Percentiles rank a stretch among this genome's conserved stretches.
These are phyloP conservation scores for Triadica sebifera DNA, from an alignment of 345 rosid genomes.

Conservation along the genomic window DNA sequence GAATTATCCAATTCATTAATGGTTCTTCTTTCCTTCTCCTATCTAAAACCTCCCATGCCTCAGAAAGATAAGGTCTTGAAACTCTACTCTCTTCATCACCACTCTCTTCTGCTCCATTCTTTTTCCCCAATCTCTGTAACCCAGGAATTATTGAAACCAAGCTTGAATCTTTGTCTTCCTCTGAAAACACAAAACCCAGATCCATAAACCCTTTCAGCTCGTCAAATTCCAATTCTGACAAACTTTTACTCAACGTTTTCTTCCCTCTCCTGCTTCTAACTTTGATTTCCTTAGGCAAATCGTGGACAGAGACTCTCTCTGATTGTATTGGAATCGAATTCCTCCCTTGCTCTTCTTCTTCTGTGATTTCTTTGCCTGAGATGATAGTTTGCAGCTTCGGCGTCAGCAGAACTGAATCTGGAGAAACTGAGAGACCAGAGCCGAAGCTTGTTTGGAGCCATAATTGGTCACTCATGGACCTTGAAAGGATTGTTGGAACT, in stretches of 20 bases:
- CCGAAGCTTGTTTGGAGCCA: slow-evolving; percentile 32
- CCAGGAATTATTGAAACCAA: slow-evolving; percentile 78
- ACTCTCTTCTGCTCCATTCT: slow-evolving; percentile 26
- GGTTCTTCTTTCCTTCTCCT: slow-evolving; percentile 39
- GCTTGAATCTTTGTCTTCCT: slow-evolving; percentile 64
- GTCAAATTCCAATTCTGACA: slow-evolving; percentile 66
- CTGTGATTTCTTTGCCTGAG: slow-evolving; percentile 40
- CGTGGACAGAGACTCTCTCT: background rate
- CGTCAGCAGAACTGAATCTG: slow-evolving; percentile 44
- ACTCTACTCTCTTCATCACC: slow-evolving; percentile 21
- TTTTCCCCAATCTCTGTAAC: slow-evolving; percentile 50
- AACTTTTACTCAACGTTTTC: slow-evolving; percentile 46
- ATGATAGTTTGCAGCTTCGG: slow-evolving; percentile 37
- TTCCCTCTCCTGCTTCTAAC: slow-evolving; percentile 25
- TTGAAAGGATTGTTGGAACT: slow-evolving; percentile 25
- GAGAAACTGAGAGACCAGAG: slow-evolving; percentile 29
- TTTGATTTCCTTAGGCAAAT: slow-evolving; percentile 5
- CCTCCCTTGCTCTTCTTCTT: slow-evolving; percentile 15
- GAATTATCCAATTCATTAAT: slow-evolving; percentile 60
- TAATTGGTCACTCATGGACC: slow-evolving; percentile 60
- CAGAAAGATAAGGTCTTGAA: slow-evolving; percentile 75
- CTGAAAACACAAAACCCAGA: slow-evolving; percentile 83
- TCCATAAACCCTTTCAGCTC: slow-evolving; percentile 89
- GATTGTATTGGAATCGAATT: background rate
- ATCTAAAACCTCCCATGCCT: slow-evolving; percentile 69